These are phyloP conservation scores for Saccharomyces hybrid DNA, from an alignment of 1,139 yeast species.

Conservation along the genomic window DNA sequence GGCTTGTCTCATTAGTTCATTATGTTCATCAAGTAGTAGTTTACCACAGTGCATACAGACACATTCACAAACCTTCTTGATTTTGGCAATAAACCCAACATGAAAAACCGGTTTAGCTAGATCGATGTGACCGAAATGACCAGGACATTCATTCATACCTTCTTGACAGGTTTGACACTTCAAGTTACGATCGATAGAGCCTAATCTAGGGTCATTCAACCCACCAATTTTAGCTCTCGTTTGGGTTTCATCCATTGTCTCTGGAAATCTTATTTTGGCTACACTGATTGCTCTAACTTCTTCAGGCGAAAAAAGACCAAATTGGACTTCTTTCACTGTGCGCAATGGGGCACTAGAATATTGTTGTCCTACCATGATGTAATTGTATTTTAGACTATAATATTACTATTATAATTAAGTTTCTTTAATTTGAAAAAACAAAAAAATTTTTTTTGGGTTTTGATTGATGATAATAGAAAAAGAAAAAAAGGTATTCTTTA, in stretches of 20 bases:
- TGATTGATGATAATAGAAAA: neutral
- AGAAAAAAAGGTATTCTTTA: neutral
- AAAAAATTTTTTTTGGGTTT: neutral
- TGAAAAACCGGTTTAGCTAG: constrained; percentile 97
- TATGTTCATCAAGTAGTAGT: constrained; percentile 74
- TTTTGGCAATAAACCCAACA: constrained; percentile 87
- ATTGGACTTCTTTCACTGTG: constrained; percentile 94
- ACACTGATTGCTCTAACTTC: constrained; percentile 95
- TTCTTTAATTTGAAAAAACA: neutral
- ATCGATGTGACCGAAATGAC: constrained; percentile 98
- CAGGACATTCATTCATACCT: constrained; percentile 98
- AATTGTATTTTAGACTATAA: neutral
- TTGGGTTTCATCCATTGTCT: constrained; percentile 96
- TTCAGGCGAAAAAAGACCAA: constrained; percentile 96
- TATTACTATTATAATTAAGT: neutral
- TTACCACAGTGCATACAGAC: constrained; percentile 99
- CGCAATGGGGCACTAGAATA: constrained; percentile 97
- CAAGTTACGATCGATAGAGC: constrained; percentile 93
- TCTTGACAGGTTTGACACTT: constrained; percentile 99
- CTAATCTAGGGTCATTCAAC: constrained; percentile 90
- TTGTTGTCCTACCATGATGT: constrained; percentile 52
- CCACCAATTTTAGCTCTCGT: constrained; percentile 96
- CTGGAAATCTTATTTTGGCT: constrained; percentile 95
- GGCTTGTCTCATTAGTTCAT: constrained; percentile 84
- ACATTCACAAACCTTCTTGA: constrained; percentile 91